These are phyloP conservation scores for Bipolaris zeicola DNA, from an alignment of 2,329 filamentous ascomycete genomes.

Conservation along the genomic window DNA sequence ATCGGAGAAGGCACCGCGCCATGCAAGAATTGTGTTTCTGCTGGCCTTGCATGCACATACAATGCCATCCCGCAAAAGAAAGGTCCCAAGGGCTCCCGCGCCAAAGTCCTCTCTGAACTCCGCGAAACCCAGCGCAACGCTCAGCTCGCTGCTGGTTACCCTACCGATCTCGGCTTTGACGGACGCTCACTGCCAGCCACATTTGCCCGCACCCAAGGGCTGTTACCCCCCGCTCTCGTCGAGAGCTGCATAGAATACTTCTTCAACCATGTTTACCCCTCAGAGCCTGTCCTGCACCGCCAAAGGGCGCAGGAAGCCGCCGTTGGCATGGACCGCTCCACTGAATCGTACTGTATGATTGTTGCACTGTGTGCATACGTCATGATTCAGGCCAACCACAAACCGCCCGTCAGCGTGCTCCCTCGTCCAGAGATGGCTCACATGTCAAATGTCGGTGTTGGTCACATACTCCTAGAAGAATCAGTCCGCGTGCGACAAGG, in stretches of 20 bases:
- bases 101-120: conserved; percentile 67
- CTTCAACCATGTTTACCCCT: conserved; percentile 67
- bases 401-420: conserved; percentile 52
- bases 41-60: conserved; percentile 66
- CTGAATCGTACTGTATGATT: conserved; percentile 65
- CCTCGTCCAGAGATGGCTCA: conserved; percentile 53
- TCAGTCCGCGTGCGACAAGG: conserved; percentile 61
- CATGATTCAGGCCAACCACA: conserved; percentile 57
- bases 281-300: conserved; percentile 64
- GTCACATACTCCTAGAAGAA: conserved; percentile 64
- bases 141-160: conserved; percentile 51
- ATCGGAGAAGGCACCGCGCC: conserved; percentile 58
- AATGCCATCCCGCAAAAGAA: conserved; percentile 69
- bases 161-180: conserved; percentile 48
- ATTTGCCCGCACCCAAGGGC: conserved; percentile 54
- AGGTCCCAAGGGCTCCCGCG: conserved; percentile 66
- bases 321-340: conserved; percentile 56
- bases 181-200: conserved; percentile 50
- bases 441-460: conserved; percentile 53
- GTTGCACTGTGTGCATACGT: conserved; percentile 58
- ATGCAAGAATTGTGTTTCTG: conserved; percentile 66
- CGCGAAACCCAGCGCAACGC: conserved; percentile 57
- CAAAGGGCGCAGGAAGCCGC: conserved; percentile 59
- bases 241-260: conserved; percentile 64
- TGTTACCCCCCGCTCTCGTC: conserved; percentile 58